These are phyloP conservation scores for Sporothrix pallida DNA, from an alignment of 2,329 filamentous ascomycete species.

Conservation along the genomic window DNA sequence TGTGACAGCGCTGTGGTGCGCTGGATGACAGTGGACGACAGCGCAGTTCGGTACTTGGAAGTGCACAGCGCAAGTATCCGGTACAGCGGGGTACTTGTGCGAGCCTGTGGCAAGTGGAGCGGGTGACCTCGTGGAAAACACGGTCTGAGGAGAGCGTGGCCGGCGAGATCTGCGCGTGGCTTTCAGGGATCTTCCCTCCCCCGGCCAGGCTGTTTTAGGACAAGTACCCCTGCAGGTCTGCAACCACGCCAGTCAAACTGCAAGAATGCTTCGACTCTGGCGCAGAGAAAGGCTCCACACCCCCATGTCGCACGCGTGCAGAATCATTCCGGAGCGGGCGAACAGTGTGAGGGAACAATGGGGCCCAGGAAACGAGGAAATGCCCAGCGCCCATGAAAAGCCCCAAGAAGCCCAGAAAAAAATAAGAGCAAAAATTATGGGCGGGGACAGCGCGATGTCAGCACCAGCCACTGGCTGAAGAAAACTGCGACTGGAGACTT, in stretches of 20 bases:
- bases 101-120: slow-evolving; percentile 30
- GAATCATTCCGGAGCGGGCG: slow-evolving; percentile 33
- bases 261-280: slow-evolving; percentile 29
- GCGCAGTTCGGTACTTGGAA: slow-evolving; percentile 13
- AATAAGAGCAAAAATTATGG: neutral
- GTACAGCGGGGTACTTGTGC: slow-evolving; percentile 33
- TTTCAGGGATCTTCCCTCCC: slow-evolving; percentile 46
- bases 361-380: slow-evolving; percentile 5
- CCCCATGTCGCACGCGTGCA: slow-evolving; percentile 28
- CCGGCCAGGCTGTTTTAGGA: slow-evolving; percentile 42
- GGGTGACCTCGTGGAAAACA: slow-evolving; percentile 39
- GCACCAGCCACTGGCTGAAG: slow-evolving; percentile 27
- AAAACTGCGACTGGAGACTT: neutral
- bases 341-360: slow-evolving; percentile 26
- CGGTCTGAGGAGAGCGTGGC: slow-evolving; percentile 41
- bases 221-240: slow-evolving; percentile 40
- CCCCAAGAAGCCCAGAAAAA: too few species aligned
- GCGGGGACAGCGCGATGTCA: neutral
- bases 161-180: slow-evolving; percentile 50
- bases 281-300: slow-evolving; percentile 23
- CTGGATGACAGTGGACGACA: neutral
- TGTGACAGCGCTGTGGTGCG: neutral
- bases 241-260: slow-evolving; percentile 22
- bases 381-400: neutral
- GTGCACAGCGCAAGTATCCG: slow-evolving; percentile 9